phyloP scores from a whole-genome alignment of 139 green algal genomes.

The Pleodorina starrii region DNA sequence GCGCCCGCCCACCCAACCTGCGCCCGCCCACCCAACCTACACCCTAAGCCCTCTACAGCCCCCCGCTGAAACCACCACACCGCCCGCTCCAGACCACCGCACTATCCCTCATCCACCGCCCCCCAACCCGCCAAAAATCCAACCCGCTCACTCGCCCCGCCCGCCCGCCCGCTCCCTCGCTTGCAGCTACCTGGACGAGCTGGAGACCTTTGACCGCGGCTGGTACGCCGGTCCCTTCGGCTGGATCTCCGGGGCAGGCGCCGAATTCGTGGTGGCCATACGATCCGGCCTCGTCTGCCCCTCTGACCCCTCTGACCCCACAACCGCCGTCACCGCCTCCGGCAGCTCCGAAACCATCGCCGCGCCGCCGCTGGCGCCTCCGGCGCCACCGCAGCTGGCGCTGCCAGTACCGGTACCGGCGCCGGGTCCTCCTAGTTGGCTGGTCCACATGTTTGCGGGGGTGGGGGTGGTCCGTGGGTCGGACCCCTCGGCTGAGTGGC shows the following conservation, averaged over 20 bases:
- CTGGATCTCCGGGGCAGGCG: constrained; percentile 85
- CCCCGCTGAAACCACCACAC: no score
- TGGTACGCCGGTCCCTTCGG: constrained; percentile 97
- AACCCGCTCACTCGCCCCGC: no score
- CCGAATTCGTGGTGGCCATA: constrained; percentile 98
- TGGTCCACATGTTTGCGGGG: constrained; percentile 90
- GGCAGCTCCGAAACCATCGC: not conserved
- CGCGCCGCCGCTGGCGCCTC: not conserved
- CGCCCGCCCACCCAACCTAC: no score
- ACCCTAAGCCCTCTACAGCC: no score
- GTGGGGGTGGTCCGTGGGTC: constrained; percentile 96
- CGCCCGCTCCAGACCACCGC: no score
- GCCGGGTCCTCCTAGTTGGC: not conserved
- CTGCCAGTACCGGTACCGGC: not conserved
- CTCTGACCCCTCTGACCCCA: not conserved
- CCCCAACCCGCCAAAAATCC: no score
- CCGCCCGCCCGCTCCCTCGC: no score
- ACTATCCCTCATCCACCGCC: no score
- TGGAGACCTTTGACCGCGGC: constrained; percentile 96
- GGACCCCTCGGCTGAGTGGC: constrained; percentile 87
- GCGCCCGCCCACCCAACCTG: no score
- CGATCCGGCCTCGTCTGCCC: constrained; percentile 89
- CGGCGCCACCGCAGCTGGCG: not conserved
- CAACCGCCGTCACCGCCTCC: not conserved
- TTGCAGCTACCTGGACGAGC: constrained; percentile 64